Percentiles rank a stretch among this genome's conserved stretches.
phyloP scores from a whole-genome alignment of 2,329 filamentous ascomycete species.

The Nemania abortiva region DNA sequence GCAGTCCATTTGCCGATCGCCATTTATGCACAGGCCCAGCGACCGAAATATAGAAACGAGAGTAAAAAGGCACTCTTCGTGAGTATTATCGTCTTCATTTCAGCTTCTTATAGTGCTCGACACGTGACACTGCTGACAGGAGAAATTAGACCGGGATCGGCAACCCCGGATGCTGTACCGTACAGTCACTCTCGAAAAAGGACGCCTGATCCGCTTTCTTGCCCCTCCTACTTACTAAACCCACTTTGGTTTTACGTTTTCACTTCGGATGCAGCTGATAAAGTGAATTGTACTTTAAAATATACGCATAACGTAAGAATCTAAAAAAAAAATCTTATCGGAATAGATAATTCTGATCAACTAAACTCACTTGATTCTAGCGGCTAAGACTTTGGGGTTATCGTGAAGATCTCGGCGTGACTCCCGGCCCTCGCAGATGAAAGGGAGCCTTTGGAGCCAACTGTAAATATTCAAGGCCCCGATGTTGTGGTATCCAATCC shows the following conservation, averaged over 20 bases:
- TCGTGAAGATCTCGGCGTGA: not conserved
- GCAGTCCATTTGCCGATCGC: slow-evolving; percentile 16
- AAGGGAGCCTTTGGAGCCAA: too few relatives aligned
- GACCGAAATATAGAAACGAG: not conserved
- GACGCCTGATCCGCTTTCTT: not conserved
- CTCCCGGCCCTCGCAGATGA: too few relatives aligned
- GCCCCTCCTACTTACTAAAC: not conserved
- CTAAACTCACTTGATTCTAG: not conserved
- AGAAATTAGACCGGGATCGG: not conserved
- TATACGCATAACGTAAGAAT: not conserved
- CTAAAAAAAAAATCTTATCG: too few relatives aligned
- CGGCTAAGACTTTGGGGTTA: not conserved
- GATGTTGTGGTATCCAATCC: too few relatives aligned
- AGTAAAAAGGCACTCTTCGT: not conserved
- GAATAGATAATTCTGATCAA: not conserved
- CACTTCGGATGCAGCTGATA: not conserved
- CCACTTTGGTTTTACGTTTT: not conserved
- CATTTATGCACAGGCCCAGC: not conserved
- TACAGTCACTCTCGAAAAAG: not conserved
- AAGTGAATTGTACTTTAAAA: not conserved
- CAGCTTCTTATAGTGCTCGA: not conserved
- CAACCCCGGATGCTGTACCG: not conserved
- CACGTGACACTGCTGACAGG: not conserved
- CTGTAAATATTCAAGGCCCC: too few relatives aligned
- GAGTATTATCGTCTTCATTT: not conserved